Evolutionary conservation across 345 rosid genomes (phyloP).

Genomic region (Nephelium lappaceum): DNA sequence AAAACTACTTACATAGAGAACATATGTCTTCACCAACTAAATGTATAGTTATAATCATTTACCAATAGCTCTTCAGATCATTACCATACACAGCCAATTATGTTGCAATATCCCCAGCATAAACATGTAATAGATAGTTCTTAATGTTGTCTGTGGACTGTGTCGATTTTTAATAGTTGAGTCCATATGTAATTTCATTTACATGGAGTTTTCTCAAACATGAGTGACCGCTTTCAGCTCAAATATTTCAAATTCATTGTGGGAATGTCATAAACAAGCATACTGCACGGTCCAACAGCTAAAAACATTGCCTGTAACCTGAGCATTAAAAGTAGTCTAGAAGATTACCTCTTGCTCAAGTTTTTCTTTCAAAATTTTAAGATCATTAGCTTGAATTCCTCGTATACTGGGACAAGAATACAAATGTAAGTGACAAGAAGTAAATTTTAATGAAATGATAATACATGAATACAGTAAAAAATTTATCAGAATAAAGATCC

Average conservation of each 20-base stretch:
- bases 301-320: background rate
- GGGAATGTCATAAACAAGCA: background rate
- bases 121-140: background rate
- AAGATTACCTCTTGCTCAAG: constrained; percentile 83
- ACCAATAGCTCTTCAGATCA: background rate
- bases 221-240: background rate
- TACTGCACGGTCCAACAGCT: background rate
- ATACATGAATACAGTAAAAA: background rate
- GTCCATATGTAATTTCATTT: background rate
- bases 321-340: background rate
- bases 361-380: constrained; percentile 75
- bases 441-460: background rate
- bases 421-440: constrained; percentile 11
- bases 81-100: background rate
- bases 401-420: constrained; percentile 56
- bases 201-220: background rate
- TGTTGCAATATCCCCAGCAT: background rate
- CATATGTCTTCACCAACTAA: constrained; percentile 7
- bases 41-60: background rate
- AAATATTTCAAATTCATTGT: background rate
- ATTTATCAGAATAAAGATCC: background rate
- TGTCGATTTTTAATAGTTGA: background rate
- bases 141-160: background rate
- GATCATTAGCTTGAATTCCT: constrained; percentile 76
- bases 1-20: constrained; percentile 6